These are phyloP conservation scores for Mortierella alpina DNA, from an alignment of 192 early-diverging fungal species.

Conservation along the genomic window DNA sequence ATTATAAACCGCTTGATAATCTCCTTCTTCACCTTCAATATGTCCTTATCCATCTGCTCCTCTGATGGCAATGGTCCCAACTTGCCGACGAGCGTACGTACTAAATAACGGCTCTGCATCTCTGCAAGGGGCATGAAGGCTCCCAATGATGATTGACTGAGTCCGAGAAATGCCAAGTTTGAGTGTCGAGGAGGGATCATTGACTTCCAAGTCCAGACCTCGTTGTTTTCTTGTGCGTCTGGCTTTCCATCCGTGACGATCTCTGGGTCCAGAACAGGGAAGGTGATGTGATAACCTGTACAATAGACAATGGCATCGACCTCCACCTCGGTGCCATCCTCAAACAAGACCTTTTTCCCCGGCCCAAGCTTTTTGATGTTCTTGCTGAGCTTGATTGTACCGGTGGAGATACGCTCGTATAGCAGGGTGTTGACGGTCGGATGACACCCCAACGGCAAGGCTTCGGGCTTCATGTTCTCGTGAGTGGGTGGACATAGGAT, in stretches of 20 bases:
- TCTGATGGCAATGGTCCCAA: slow-evolving; percentile 51
- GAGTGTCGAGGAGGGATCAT: slow-evolving; percentile 61
- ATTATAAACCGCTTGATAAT: slow-evolving; percentile 31
- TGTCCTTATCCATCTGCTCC: slow-evolving; percentile 58
- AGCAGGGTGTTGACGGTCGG: slow-evolving; percentile 63
- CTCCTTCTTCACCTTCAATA: slow-evolving; percentile 30
- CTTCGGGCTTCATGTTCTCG: slow-evolving; percentile 56
- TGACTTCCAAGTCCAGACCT: slow-evolving; percentile 67
- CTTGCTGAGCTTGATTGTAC: slow-evolving; percentile 61
- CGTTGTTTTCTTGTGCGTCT: slow-evolving; percentile 56
- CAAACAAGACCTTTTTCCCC: slow-evolving; percentile 62
- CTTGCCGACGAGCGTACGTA: slow-evolving; percentile 54
- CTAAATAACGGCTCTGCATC: slow-evolving; percentile 65
- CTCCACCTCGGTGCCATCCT: slow-evolving; percentile 63
- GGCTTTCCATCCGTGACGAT: slow-evolving; percentile 41
- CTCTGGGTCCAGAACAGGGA: slow-evolving; percentile 60
- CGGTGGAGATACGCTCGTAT: slow-evolving; percentile 61
- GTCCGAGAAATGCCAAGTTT: slow-evolving; percentile 70
- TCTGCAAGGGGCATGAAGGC: slow-evolving; percentile 67
- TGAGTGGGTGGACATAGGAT: slow-evolving; percentile 20
- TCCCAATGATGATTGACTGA: slow-evolving; percentile 64
- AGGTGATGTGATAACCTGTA: slow-evolving; percentile 70
- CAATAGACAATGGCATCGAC: slow-evolving; percentile 71
- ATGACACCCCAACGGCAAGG: slow-evolving; percentile 50
- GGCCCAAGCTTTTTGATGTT: slow-evolving; percentile 57